Percentiles rank a stretch among this genome's conserved stretches.
phyloP scores from a whole-genome alignment of 768 basidiomycete species.

The Cytidiella melzeri region DNA sequence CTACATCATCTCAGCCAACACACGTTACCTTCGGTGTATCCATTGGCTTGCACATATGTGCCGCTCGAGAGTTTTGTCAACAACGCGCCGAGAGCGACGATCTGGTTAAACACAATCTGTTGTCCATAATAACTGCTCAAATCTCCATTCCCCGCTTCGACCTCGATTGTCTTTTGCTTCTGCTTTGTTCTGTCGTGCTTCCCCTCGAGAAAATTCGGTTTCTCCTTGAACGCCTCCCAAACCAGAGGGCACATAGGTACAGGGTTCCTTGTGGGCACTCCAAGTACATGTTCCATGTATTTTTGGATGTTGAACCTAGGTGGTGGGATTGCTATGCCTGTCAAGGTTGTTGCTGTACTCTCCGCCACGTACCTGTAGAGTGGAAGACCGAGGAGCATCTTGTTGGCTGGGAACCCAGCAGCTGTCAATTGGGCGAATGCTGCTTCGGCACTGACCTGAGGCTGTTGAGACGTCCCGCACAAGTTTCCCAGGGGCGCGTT shows the following conservation, averaged over 20 bases:
- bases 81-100: conserved; percentile 43
- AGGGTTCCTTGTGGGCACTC: conserved; percentile 18
- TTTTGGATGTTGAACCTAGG: conserved; percentile 31
- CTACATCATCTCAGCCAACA: too few relatives aligned
- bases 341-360: conserved; percentile 40
- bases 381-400: conserved; percentile 64
- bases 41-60: conserved; percentile 40
- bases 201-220: conserved; percentile 43
- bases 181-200: conserved; percentile 27
- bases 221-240: conserved; percentile 21
- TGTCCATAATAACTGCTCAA: conserved; percentile 42
- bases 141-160: conserved; percentile 29
- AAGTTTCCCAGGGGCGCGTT: conserved; percentile 67
- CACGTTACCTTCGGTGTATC: conserved; percentile 45
- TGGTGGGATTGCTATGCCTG: conserved; percentile 24
- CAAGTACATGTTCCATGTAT: conserved; percentile 30
- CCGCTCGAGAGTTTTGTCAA: conserved; percentile 40
- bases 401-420: conserved; percentile 59
- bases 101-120: conserved; percentile 46
- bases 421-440: conserved; percentile 57
- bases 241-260: conserved; percentile 31
- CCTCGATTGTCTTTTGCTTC: conserved; percentile 13
- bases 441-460: conserved; percentile 60
- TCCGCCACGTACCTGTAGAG: conserved; percentile 63
- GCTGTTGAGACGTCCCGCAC: conserved; percentile 58